These are phyloP conservation scores for Globisporangium sylvaticum DNA, from an alignment of 352 stramenopile species.

Conservation along the genomic window DNA sequence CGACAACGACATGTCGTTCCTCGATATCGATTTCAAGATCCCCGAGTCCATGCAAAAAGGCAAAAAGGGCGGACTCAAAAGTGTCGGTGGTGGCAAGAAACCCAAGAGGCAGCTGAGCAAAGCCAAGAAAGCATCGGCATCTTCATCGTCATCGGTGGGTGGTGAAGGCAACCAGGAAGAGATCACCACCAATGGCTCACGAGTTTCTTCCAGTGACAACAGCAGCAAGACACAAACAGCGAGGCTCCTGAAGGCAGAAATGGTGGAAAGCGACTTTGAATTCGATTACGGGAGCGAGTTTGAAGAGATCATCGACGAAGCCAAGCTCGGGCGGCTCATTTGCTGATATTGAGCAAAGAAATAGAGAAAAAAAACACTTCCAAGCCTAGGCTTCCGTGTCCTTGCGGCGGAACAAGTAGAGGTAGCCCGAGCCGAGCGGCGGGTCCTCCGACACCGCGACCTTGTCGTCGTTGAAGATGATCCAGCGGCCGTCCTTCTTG, in stretches of 20 bases:
- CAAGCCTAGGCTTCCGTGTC: constrained; percentile 28
- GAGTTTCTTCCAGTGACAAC: not conserved
- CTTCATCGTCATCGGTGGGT: not conserved
- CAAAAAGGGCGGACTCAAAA: not conserved
- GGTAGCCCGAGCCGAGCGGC: constrained; percentile 92
- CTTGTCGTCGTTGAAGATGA: constrained; percentile 99
- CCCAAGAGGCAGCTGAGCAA: constrained; percentile 1
- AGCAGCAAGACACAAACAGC: constrained; percentile 8
- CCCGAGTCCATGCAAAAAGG: constrained; percentile 27
- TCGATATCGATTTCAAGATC: constrained; percentile 44
- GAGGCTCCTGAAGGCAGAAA: constrained; percentile 11
- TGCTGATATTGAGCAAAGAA: constrained; percentile 23
- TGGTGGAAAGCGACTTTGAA: constrained; percentile 34
- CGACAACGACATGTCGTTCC: constrained; percentile 38
- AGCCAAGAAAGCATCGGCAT: not conserved
- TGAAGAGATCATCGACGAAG: constrained; percentile 78
- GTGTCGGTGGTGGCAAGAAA: constrained; percentile 1
- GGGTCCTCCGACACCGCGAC: constrained; percentile 93
- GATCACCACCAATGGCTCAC: not conserved
- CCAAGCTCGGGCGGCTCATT: constrained; percentile 43
- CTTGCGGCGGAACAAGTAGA: constrained; percentile 92
- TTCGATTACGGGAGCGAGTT: constrained; percentile 80
- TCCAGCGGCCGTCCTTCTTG: constrained; percentile 95
- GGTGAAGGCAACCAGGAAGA: constrained; percentile 20
- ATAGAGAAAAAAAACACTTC: too few relatives aligned